These are phyloP conservation scores for Ochromonas danica DNA, from an alignment of 108 stramenopile species.

Conservation along the genomic window DNA sequence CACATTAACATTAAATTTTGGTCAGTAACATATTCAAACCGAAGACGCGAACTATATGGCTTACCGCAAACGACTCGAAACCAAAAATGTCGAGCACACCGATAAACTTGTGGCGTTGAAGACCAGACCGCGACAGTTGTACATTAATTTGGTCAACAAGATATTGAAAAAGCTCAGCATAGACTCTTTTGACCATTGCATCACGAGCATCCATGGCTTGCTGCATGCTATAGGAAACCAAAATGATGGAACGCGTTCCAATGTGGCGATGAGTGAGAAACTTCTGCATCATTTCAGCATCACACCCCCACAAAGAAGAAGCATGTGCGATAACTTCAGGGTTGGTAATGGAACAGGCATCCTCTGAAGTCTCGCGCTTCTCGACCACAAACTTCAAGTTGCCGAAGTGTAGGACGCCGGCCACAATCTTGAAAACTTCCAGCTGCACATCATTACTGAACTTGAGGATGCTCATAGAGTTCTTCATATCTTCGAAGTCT, in stretches of 20 bases:
- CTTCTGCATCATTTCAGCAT: slow-evolving; percentile 43
- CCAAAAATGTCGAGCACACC: slow-evolving; percentile 85
- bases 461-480: slow-evolving; percentile 41
- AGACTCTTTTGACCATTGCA: slow-evolving; percentile 62
- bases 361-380: slow-evolving; percentile 47
- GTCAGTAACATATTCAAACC: too few species aligned
- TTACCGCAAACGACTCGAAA: slow-evolving; percentile 78
- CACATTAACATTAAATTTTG: too few species aligned
- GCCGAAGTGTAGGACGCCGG: slow-evolving; percentile 50
- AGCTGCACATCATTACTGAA: slow-evolving; percentile 37
- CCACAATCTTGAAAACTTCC: slow-evolving; percentile 37
- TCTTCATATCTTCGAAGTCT: slow-evolving; percentile 50
- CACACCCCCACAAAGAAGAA: slow-evolving; percentile 49
- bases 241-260: slow-evolving; percentile 36
- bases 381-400: slow-evolving; percentile 52
- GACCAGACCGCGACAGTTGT: slow-evolving; percentile 39
- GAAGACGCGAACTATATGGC: too few species aligned
- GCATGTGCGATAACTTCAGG: slow-evolving; percentile 41
- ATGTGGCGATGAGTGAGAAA: slow-evolving; percentile 45
- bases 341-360: slow-evolving; percentile 53
- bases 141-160: slow-evolving; percentile 61
- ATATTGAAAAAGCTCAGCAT: slow-evolving; percentile 60
- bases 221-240: slow-evolving; percentile 40
- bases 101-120: slow-evolving; percentile 19
- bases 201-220: slow-evolving; percentile 61